A percentile compares a stretch with the other conserved stretches of the same genome.
phyloP scores from a whole-genome alignment of 169 alveolate species.

The Babesia microti region DNA sequence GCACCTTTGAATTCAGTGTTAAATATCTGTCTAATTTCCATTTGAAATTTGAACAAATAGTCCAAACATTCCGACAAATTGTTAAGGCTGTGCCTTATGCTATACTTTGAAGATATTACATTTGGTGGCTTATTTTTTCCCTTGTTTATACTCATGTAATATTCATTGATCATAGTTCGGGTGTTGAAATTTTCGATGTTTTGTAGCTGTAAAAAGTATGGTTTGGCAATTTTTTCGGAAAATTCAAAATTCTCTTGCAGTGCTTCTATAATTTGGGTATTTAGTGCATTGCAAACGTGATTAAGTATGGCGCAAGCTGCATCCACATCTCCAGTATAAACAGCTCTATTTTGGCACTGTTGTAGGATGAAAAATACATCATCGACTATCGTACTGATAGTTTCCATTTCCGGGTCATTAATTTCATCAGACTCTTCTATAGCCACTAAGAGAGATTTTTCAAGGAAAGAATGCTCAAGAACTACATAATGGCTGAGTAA shows the following conservation, averaged over 20 bases:
- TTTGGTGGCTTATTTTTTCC: conserved; percentile 13
- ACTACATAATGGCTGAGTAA: conserved; percentile 19
- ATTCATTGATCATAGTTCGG: neutral
- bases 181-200: neutral
- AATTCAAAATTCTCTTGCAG: conserved; percentile 20
- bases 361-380: conserved; percentile 38
- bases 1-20: conserved; percentile 4
- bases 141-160: conserved; percentile 5
- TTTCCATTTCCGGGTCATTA: conserved; percentile 8
- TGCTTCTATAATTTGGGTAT: conserved; percentile 12
- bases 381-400: conserved; percentile 41
- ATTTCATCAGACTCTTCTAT: conserved; percentile 19
- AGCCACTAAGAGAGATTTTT: conserved; percentile 15
- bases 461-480: conserved; percentile 20
- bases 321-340: conserved; percentile 41
- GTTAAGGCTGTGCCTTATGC: conserved; percentile 37
- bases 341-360: conserved; percentile 41
- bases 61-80: conserved; percentile 38
- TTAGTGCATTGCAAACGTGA: conserved; percentile 20
- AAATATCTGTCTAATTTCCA: conserved; percentile 24
- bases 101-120: conserved; percentile 22
- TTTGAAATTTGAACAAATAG: conserved; percentile 22
- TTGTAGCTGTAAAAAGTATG: neutral
- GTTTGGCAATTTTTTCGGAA: conserved; percentile 24
- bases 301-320: conserved; percentile 47